phyloP scores from a whole-genome alignment of 495 filamentous ascomycete genomes.

The Lasiosphaeria ovina region DNA sequence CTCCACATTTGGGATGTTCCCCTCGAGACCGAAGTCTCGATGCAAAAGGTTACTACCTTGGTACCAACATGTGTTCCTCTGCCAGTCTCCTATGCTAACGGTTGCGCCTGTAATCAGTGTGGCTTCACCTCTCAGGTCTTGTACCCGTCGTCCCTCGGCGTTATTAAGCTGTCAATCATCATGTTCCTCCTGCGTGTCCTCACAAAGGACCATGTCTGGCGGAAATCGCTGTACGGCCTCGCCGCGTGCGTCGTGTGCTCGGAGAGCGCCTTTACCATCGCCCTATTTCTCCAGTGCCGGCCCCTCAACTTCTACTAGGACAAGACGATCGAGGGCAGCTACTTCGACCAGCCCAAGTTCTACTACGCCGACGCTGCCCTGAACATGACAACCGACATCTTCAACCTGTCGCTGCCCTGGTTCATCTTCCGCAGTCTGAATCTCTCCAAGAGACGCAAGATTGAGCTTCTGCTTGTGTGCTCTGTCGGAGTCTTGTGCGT shows the following conservation, averaged over 20 bases:
- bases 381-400: conserved; percentile 12
- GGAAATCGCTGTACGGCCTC: conserved; percentile 3
- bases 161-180: conserved; percentile 8
- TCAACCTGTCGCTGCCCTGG: conserved; percentile 10
- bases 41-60: conserved; percentile 6
- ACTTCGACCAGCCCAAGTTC: conserved; percentile 12
- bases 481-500: conserved; percentile 12
- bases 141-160: conserved; percentile 6
- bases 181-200: conserved; percentile 8
- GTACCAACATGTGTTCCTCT: neutral
- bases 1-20: conserved; percentile 9
- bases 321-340: conserved; percentile 5
- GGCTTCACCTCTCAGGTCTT: conserved; percentile 10
- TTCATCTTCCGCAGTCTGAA: conserved; percentile 12
- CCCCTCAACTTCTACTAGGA: conserved; percentile 12
- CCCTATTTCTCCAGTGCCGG: conserved; percentile 10
- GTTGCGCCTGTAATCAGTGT: conserved; percentile 2
- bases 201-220: conserved; percentile 2
- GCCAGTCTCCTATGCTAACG: neutral
- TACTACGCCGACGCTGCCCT: conserved; percentile 11
- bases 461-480: conserved; percentile 8
- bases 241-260: conserved; percentile 4
- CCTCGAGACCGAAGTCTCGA: conserved; percentile 5
- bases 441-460: conserved; percentile 7
- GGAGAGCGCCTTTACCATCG: conserved; percentile 12